Conservation (phyloP, 306 rosid species). For the Prunus campanulata region DNA sequence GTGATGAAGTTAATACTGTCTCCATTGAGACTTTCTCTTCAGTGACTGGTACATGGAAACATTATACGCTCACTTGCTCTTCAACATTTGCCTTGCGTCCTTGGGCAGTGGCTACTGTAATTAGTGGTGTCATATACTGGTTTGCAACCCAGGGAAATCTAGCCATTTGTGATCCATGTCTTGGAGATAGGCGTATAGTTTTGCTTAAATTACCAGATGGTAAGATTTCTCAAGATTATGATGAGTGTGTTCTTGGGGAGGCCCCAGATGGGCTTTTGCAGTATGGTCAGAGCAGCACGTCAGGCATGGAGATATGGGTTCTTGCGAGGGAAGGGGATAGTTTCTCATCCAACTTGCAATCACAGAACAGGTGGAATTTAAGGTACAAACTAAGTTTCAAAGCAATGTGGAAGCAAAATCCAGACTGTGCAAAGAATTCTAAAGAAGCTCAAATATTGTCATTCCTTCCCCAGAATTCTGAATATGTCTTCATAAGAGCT, state of each 20-base stretch:
- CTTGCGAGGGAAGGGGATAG: constrained; percentile 43
- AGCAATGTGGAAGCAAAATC: constrained; percentile 57
- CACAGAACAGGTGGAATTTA: constrained; percentile 42
- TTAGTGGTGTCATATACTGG: constrained; percentile 67
- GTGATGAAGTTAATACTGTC: constrained; percentile 49
- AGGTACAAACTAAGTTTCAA: constrained; percentile 47
- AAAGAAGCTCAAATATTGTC: constrained; percentile 64
- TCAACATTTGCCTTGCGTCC: constrained; percentile 55
- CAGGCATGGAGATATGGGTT: constrained; percentile 73
- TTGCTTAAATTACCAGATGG: constrained; percentile 57
- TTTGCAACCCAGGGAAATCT: constrained; percentile 58
- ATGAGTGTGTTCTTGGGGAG: constrained; percentile 69
- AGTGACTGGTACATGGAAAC: constrained; percentile 65
- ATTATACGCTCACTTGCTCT: constrained; percentile 59
- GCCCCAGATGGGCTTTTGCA: constrained; percentile 68
- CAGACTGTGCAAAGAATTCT: constrained; percentile 37
- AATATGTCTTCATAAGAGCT: constrained; percentile 47
- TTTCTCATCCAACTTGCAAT: constrained; percentile 29
- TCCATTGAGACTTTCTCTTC: constrained; percentile 83
- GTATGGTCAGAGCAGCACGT: constrained; percentile 69
- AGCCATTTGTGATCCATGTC: constrained; percentile 67
- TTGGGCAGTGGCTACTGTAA: constrained; percentile 59
- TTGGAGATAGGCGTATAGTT: constrained; percentile 52
- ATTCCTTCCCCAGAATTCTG: constrained; percentile 56
- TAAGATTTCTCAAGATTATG: constrained; percentile 48